Conservation (phyloP, 441 rosid genomes). For the Syzygium malaccense region DNA sequence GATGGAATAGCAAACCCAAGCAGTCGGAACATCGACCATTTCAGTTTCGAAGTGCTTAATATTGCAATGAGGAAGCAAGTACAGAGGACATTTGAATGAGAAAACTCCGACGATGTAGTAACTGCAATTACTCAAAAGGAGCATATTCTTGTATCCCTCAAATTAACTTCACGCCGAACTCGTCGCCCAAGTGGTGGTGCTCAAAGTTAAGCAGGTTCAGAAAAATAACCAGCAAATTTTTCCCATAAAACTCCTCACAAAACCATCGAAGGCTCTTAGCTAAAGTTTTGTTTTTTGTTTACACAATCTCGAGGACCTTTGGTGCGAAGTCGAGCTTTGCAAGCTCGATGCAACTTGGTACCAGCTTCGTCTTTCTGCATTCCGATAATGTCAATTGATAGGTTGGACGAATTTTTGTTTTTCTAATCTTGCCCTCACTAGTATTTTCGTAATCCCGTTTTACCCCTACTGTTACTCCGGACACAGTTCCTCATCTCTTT, state of each 20-base stretch:
- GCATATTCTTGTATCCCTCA: not conserved
- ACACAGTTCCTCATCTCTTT: not conserved
- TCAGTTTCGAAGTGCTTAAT: not conserved
- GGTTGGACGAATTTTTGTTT: not conserved
- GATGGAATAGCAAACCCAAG: not conserved
- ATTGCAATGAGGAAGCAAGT: not conserved
- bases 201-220: not conserved
- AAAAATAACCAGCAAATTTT: not conserved
- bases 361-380: not conserved
- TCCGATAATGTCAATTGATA: not conserved
- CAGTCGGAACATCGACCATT: not conserved
- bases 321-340: not conserved
- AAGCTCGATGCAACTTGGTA: not conserved
- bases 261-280: not conserved
- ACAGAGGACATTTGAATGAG: not conserved
- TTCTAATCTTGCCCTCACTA: not conserved
- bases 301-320: not conserved
- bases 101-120: not conserved
- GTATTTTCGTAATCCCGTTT: not conserved
- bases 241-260: not conserved
- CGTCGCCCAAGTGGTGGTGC: not conserved
- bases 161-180: not conserved
- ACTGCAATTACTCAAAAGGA: not conserved
- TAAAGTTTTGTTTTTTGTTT: not conserved
- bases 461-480: not conserved